Base-by-base conservation (phyloP, 2,329 filamentous ascomycete species). In the Torrubiella hemipterigena region DNA sequence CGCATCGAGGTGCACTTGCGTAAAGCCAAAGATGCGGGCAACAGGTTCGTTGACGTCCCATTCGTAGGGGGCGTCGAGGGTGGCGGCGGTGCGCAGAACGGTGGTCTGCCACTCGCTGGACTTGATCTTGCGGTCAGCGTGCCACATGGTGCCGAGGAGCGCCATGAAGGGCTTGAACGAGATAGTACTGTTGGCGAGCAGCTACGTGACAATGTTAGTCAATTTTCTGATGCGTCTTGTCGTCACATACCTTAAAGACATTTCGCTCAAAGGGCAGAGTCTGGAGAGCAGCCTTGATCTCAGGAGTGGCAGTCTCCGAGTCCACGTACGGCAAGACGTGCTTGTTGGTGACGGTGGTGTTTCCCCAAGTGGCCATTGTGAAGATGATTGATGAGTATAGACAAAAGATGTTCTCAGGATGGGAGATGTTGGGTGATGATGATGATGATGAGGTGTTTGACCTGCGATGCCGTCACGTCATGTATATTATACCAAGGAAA, bases 11-110 rank as follows among this genome's bases (percentile, higher is more conserved):
- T 40, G 33, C 9, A 35, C 33, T 2, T 28, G 30, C 28, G 35
- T 19, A 7, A 44, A 33, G 24, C 39, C 35, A 31, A 38, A 42
- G 24, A 42, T 30, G 7, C 33, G 34, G 4, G 42, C 43, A 6
- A 46, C 43, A 10, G 43, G 43, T 16, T 36, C 34, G 30, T 46
- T 46, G 36, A 46, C 42, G 12, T 46, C 43, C 36, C 37, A 44
- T 14, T 43, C 43, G 31, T 46, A 46, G 14, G 36, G 35, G 19
- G 43, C 43, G 19, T 42, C 34, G 6, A 46, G 35, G 4, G 35
- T 38, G 12, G 40, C 40, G 13, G 43, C 41, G 13, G 37, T 42
- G 30, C 43, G 43, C 8, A 46, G 39, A 9, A 46, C 43, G 15
- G 40, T 31, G 18, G 44, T 38, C 29, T 46, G 43, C 43, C 42